Evolutionary conservation across 768 basidiomycete species (phyloP).

Genomic region (Amanita phalloides): DNA sequence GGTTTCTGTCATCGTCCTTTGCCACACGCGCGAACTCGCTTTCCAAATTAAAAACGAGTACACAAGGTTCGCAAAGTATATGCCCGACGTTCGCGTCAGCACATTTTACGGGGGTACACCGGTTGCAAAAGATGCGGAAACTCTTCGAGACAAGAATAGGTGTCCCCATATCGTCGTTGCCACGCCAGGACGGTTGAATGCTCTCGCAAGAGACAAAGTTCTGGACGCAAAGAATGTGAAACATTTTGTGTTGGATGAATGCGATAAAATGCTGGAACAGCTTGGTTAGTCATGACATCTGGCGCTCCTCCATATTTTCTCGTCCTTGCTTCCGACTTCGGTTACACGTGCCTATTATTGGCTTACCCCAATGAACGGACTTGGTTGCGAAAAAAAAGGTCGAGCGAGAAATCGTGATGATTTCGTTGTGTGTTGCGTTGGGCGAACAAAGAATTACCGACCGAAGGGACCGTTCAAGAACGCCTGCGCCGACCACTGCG

Average conservation of each 20-base stretch:
- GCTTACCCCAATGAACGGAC: slow-evolving; percentile 20
- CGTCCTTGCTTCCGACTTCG: slow-evolving; percentile 4
- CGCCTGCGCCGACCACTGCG: slow-evolving; percentile 23
- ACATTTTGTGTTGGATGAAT: slow-evolving; percentile 99
- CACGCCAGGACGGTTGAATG: slow-evolving; percentile 95
- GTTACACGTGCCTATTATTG: slow-evolving; percentile 27
- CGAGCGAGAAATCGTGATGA: slow-evolving; percentile 7
- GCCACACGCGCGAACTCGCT: slow-evolving; percentile 98
- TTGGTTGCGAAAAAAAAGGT: slow-evolving; percentile 2
- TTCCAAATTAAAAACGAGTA: slow-evolving; percentile 99
- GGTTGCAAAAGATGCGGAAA: slow-evolving; percentile 87
- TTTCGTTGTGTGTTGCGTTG: slow-evolving; percentile 21
- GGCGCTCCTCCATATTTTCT: slow-evolving; percentile 12
- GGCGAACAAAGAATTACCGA: slow-evolving; percentile 2
- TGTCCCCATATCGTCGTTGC: slow-evolving; percentile 99
- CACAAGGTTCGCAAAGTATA: slow-evolving; percentile 97
- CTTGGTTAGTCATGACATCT: slow-evolving; percentile 92
- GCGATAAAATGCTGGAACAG: slow-evolving; percentile 99
- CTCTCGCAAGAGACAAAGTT: slow-evolving; percentile 90
- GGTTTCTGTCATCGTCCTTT: slow-evolving; percentile 94
- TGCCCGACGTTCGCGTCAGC: slow-evolving; percentile 95
- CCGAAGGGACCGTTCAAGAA: slow-evolving; percentile 22
- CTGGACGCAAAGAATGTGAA: slow-evolving; percentile 94
- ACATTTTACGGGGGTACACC: slow-evolving; percentile 98
- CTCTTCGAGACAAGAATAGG: slow-evolving; percentile 89